Base-by-base conservation (phyloP, 768 basidiomycete genomes). In the Mycena polygramma region DNA sequence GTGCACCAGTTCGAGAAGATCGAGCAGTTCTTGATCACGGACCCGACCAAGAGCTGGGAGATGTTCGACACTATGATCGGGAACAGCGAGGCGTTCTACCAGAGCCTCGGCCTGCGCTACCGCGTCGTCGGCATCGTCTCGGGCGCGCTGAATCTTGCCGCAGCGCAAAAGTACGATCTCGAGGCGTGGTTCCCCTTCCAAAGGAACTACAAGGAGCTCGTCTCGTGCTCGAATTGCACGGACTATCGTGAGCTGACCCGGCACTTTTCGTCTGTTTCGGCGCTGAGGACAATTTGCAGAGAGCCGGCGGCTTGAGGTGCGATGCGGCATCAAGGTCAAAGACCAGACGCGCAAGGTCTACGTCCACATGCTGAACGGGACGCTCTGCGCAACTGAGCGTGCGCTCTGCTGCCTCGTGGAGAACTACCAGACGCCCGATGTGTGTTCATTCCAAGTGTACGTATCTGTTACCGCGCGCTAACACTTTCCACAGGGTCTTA, bases 111-210 rank as follows among this genome's bases (percentile, higher is more conserved):
- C 19, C 78, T 99, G 68, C 91, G 97, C 15, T 99, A 99, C 81
- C 92, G 95, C 24, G 89, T 98, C 66, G 95, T 98, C 66, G 92
- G 89, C 11, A 99, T 99, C 78, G 98, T 97, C 49, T 98, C 96
- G 53, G 96, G 98, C 19, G 98, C 97, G 37, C 84, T 99, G 73
- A 99, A 99, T 82, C 88, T 99, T 74, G 98, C 98, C 0, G 98
- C 98, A 26, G 89, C 97, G 59, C 96, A 98, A 84, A 99, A 99
- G 84, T 95, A 92, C 79, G 98, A 99, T 81, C 81, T 99, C 69
- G 98, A 99, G 82, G 98, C 98, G 67, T 99, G 96, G 95, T 99
- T 99, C 88, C 98, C 98, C 2, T 98, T 95, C 89, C 98, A 99
- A 81, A 91, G 91, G 57, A 91, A 87, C 59, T 96, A 97, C 86